Conservation (phyloP, 306 rosid genomes). For the Begonia masoniana region DNA sequence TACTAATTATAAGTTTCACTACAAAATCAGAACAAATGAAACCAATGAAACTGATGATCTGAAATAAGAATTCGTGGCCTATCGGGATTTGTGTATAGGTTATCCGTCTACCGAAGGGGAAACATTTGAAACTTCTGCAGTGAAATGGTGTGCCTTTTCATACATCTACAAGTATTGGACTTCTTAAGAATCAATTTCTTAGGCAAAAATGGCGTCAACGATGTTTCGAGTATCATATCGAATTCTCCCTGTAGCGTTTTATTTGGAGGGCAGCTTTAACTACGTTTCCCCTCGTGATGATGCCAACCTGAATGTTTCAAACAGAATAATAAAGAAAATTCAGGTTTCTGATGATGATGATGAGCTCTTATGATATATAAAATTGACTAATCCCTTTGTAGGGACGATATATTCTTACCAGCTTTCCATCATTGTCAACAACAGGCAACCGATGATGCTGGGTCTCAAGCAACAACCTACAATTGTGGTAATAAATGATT, state of each 20-base stretch:
- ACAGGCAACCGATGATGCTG: conserved; percentile 83
- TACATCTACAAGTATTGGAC: too few relatives aligned
- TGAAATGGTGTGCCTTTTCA: too few relatives aligned
- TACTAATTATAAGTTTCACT: too few relatives aligned
- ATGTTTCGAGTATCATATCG: conserved; percentile 8
- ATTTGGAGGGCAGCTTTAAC: conserved; percentile 82
- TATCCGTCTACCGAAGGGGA: too few relatives aligned
- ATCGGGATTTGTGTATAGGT: too few relatives aligned
- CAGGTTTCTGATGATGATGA: conserved; percentile 1
- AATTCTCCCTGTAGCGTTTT: conserved; percentile 37
- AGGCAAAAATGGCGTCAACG: too few relatives aligned
- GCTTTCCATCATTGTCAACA: conserved; percentile 62
- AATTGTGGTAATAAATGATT: neutral
- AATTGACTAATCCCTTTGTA: neutral
- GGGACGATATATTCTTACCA: conserved; percentile 34
- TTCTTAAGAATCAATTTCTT: too few relatives aligned
- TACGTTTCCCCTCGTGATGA: conserved; percentile 78
- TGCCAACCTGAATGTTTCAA: conserved; percentile 52
- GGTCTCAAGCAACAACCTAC: conserved; percentile 84
- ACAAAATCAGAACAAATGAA: too few relatives aligned
- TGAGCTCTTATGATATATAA: neutral
- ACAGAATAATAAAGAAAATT: conserved; percentile 19
- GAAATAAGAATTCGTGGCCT: too few relatives aligned
- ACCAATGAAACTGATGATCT: too few relatives aligned
- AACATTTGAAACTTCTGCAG: too few relatives aligned